Evolutionary conservation across 306 rosid genomes (phyloP).

Genomic region (Quercus mongolica): DNA sequence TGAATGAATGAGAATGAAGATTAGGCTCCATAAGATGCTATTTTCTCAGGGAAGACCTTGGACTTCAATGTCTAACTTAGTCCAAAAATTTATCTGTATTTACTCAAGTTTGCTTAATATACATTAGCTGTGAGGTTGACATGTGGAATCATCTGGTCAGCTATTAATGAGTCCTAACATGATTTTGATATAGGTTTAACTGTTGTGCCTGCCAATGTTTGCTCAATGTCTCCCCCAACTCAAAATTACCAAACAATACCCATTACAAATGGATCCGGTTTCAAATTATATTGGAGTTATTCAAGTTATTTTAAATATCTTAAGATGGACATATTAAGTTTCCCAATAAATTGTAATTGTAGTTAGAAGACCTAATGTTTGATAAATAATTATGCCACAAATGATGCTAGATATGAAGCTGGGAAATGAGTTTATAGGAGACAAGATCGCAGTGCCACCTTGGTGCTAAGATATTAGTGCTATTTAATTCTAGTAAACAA

Average conservation of each 20-base stretch:
- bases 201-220: not conserved
- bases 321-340: not conserved
- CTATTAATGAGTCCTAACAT: not conserved
- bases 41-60: too few relatives aligned
- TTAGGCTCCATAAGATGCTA: too few relatives aligned
- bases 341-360: not conserved
- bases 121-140: not conserved
- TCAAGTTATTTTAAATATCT: not conserved
- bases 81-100: not conserved
- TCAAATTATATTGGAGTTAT: not conserved
- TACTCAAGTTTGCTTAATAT: not conserved
- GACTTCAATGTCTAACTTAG: too few relatives aligned
- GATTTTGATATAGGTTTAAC: not conserved
- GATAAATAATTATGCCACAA: not conserved
- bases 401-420: not conserved
- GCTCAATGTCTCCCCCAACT: not conserved
- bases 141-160: not conserved
- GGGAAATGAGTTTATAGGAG: not conserved
- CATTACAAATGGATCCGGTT: not conserved
- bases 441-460: slow-evolving; percentile 5
- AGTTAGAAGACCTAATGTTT: not conserved
- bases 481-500: not conserved
- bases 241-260: not conserved
- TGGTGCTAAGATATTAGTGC: not conserved
- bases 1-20: too few relatives aligned